These are phyloP conservation scores for Colletotrichum gloeosporioides DNA, from an alignment of 2,329 filamentous ascomycete species.

Conservation along the genomic window DNA sequence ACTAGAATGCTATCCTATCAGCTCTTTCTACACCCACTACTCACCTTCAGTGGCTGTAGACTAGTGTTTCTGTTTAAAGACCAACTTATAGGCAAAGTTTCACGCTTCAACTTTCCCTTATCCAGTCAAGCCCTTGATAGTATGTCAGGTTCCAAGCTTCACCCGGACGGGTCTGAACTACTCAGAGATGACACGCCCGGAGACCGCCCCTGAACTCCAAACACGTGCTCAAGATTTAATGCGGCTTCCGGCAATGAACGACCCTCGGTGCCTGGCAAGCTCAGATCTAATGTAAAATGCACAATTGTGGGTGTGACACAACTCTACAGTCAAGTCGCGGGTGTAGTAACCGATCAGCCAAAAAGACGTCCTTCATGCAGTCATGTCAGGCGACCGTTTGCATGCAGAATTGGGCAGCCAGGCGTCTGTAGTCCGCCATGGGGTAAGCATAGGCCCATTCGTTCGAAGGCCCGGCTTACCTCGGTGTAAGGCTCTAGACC, in stretches of 20 bases:
- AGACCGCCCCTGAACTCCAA: background rate
- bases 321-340: background rate
- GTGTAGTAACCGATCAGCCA: background rate
- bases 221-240: background rate
- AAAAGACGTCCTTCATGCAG: background rate
- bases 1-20: no score
- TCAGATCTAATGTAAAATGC: background rate
- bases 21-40: no score
- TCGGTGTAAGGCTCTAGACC: background rate
- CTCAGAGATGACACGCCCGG: background rate
- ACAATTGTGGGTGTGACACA: background rate
- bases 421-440: background rate
- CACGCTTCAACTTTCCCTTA: no score
- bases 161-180: background rate
- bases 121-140: no score
- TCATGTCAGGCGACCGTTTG: background rate
- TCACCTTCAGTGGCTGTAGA: no score
- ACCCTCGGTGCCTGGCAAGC: background rate
- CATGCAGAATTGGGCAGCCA: background rate
- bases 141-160: background rate
- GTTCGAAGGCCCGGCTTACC: background rate
- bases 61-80: no score
- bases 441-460: background rate
- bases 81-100: no score
- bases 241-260: background rate